Percentiles rank a stretch among this genome's conserved stretches.
Evolutionary conservation across 345 rosid genomes (phyloP).

Genomic region (Toxicodendron radicans): DNA sequence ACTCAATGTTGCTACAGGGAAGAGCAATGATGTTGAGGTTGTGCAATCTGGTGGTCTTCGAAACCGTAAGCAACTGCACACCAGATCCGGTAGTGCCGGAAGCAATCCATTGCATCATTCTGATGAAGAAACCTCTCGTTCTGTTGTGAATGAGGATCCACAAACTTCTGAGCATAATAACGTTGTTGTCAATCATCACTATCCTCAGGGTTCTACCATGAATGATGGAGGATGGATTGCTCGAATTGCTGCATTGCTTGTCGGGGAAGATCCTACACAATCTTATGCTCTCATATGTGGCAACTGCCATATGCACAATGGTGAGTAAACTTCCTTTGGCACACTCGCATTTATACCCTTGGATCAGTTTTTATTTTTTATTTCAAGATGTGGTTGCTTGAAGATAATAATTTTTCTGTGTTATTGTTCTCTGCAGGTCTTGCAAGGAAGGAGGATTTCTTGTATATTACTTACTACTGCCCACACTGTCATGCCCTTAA

Average conservation of each 20-base stretch:
- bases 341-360: no score
- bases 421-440: conserved; percentile 52
- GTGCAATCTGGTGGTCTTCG: conserved; percentile 70
- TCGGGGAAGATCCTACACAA: conserved; percentile 92
- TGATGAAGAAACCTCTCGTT: conserved; percentile 46
- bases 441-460: conserved; percentile 82
- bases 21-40: conserved; percentile 64
- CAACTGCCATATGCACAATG: conserved; percentile 93
- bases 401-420: background rate
- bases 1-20: conserved; percentile 45
- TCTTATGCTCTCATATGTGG: conserved; percentile 95
- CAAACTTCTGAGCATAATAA: conserved; percentile 46
- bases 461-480: conserved; percentile 76
- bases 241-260: conserved; percentile 90
- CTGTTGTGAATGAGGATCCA: conserved; percentile 38
- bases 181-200: conserved; percentile 63
- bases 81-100: conserved; percentile 54
- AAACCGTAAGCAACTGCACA: conserved; percentile 58
- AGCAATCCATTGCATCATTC: conserved; percentile 39
- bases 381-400: background rate
- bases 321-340: no score
- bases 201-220: conserved; percentile 50
- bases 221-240: conserved; percentile 85
- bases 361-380: no score
- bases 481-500: conserved; percentile 89